These are phyloP conservation scores for Strobilomyces dryophilus DNA, from an alignment of 768 basidiomycete genomes.

Conservation along the genomic window DNA sequence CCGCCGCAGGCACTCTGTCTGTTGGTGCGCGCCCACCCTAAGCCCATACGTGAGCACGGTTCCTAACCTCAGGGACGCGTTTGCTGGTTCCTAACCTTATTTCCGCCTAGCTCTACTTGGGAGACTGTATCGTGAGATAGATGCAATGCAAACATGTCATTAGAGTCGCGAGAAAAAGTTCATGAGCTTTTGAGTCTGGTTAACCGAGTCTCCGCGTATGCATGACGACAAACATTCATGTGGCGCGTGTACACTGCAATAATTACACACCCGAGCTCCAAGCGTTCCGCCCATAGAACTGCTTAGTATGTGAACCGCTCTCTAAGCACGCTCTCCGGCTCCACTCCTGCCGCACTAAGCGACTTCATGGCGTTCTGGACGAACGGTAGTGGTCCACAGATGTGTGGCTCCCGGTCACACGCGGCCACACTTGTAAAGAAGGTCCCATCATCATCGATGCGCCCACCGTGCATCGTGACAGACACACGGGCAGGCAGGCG, in stretches of 20 bases:
- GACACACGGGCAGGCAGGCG: conserved; percentile 7
- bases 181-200: background rate
- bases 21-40: conserved; percentile 25
- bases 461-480: conserved; percentile 15
- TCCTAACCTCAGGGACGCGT: background rate
- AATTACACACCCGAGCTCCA: background rate
- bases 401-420: conserved; percentile 12
- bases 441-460: conserved; percentile 14
- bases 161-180: background rate
- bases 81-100: background rate
- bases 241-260: background rate
- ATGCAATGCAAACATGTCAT: background rate
- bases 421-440: conserved; percentile 20
- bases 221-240: background rate
- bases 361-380: conserved; percentile 21
- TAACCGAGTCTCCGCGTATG: background rate
- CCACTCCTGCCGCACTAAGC: conserved; percentile 19
- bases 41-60: background rate
- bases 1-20: conserved; percentile 24
- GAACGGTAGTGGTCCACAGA: conserved; percentile 26
- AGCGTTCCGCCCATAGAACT: background rate
- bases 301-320: conserved; percentile 25
- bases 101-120: background rate
- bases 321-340: conserved; percentile 20
- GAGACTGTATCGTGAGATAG: background rate